Evolutionary conservation across 176 grass and related monocot genomes (phyloP).

Genomic region (Paspalum vaginatum): DNA sequence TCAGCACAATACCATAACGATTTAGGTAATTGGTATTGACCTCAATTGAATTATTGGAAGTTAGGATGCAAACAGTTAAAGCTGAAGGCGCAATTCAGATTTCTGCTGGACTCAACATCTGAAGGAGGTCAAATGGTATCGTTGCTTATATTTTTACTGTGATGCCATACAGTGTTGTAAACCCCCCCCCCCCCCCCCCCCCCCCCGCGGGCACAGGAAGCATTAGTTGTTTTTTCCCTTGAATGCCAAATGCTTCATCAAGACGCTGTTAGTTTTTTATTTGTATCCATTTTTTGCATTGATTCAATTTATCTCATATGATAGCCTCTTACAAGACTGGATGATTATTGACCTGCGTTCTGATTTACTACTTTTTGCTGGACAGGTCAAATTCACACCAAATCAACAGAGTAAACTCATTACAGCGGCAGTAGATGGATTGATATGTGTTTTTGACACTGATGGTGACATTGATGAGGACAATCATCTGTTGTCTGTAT

Average conservation of each 20-base stretch:
- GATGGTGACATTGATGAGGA: conserved; percentile 84
- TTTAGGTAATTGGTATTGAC: no score
- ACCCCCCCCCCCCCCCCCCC: no score
- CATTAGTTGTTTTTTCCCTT: not conserved
- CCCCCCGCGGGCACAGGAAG: not conserved
- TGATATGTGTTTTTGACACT: conserved; percentile 80
- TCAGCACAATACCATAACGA: no score
- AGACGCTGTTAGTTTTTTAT: not conserved
- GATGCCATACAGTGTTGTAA: not conserved
- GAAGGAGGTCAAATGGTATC: not conserved
- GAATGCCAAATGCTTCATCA: not conserved
- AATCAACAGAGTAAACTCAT: conserved; percentile 73
- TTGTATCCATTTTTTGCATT: not conserved
- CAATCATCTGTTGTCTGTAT: conserved; percentile 62
- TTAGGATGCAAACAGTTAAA: not conserved
- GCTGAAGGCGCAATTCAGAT: not conserved
- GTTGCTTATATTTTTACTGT: not conserved
- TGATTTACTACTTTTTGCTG: not conserved
- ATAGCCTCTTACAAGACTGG: not conserved
- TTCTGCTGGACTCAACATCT: not conserved
- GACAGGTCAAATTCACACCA: conserved; percentile 71
- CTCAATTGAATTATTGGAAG: not conserved
- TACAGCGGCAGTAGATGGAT: conserved; percentile 77
- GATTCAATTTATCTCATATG: not conserved
- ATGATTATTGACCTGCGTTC: conserved; percentile 4